These are phyloP conservation scores for Bolboschoenoplectus hybrid DNA, from an alignment of 202 grass and related monocot species.

Conservation along the genomic window DNA sequence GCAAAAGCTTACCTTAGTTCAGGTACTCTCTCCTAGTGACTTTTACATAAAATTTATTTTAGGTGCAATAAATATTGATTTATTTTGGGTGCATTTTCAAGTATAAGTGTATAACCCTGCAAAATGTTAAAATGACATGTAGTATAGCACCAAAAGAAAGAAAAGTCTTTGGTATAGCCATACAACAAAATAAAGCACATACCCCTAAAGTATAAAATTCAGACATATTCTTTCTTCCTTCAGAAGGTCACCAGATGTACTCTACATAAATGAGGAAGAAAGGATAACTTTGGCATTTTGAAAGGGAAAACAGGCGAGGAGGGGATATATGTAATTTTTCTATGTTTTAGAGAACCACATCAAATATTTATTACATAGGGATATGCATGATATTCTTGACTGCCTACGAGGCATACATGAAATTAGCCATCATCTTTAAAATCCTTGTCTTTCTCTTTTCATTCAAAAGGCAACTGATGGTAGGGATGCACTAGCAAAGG, in stretches of 20 bases:
- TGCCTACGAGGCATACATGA: background rate
- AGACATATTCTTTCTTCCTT: background rate
- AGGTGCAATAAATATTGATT: background rate
- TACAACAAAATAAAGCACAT: background rate
- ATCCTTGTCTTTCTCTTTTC: slow-evolving; percentile 38
- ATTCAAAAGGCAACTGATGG: slow-evolving; percentile 72
- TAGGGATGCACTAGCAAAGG: slow-evolving; percentile 96
- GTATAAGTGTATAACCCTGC: background rate
- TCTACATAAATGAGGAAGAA: background rate
- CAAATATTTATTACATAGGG: background rate
- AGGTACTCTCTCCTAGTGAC: slow-evolving; percentile 54
- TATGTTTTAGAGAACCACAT: background rate
- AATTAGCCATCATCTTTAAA: background rate
- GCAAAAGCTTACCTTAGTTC: slow-evolving; percentile 81
- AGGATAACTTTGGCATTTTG: background rate
- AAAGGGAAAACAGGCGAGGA: background rate
- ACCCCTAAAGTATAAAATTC: background rate
- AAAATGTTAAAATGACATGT: slow-evolving; percentile 1
- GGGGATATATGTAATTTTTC: background rate
- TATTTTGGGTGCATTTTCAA: slow-evolving; percentile 9
- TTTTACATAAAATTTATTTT: slow-evolving; percentile 23
- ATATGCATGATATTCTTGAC: background rate
- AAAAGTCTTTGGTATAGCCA: background rate
- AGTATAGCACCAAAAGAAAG: background rate
- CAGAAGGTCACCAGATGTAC: background rate